Base-by-base conservation (phyloP, 441 rosid species). In the Euphorbia celastroides region DNA sequence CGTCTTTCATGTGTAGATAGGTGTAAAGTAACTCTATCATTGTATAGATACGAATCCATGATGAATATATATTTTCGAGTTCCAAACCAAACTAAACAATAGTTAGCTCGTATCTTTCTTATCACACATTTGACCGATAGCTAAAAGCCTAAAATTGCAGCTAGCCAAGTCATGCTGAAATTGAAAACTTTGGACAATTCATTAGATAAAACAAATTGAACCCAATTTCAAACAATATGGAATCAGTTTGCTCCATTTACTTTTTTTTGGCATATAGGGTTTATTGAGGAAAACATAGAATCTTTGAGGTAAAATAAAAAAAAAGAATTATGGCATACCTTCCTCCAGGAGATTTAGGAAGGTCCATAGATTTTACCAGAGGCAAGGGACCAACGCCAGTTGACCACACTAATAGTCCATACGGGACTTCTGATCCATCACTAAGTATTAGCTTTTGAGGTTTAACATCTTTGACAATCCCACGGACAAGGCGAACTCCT, bases 311-410 rank as follows among this genome's bases (percentile, higher is more conserved):
- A n/a, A 22, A 22, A 12, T 5, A 17, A 25, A 36, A 36, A 31
- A 32, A 22, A 16, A 50, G 38, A 0, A 27, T 42, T 51, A 52
- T 52, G 61, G 65, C 78, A 78, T 71, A 85, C 96, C 98, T 89
- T 69, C 95, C 95, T 76, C 96, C 93, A 0, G 90, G 89, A 70
- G 90, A 85, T 76, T 92, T 89, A 5, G 96, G 90, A 74, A 92
- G 77, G 50, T 81, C 85, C 48, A 88, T 72, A 70, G 92, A 80
- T 54, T 77, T 83, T n/a, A 89, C 87, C 44, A 92, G 77, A 67
- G 81, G 44, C 31, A 96, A 86, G 62, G 95, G 96, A 69, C 96
- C 98, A 52, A 92, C 98, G 64, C 98, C 96, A 6, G 98, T 89
- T 58, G 96, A 89, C 98, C 98, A 92, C 8, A 88, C 95, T 75